A percentile compares a stretch with the other conserved stretches of the same genome.
phyloP scores from a whole-genome alignment of 176 grass and related monocot genomes.

The Melocanna baccifera region DNA sequence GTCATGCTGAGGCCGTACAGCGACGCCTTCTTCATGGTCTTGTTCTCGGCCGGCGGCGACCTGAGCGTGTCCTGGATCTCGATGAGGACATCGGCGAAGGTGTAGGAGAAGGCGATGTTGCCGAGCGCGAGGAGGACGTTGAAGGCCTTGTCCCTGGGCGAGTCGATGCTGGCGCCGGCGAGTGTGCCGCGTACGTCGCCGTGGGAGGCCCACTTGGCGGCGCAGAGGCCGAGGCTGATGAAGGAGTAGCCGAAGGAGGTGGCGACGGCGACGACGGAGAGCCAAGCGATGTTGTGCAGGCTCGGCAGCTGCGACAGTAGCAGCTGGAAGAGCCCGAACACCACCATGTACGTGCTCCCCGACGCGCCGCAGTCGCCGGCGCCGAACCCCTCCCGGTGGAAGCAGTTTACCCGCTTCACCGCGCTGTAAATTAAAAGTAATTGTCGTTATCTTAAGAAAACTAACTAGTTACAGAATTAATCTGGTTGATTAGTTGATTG shows the following conservation, averaged over 20 bases:
- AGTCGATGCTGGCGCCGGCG: slow-evolving; percentile 35
- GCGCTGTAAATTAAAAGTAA: slow-evolving; percentile 28
- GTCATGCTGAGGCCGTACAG: slow-evolving; percentile 59
- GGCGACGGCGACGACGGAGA: slow-evolving; percentile 78
- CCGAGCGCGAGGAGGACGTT: slow-evolving; percentile 86
- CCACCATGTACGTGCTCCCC: slow-evolving; percentile 83
- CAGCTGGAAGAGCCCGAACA: slow-evolving; percentile 81
- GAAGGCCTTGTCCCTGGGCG: slow-evolving; percentile 54
- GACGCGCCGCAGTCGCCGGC: slow-evolving; percentile 42
- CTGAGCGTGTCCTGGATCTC: slow-evolving; percentile 92
- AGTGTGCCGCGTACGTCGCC: slow-evolving; percentile 67
- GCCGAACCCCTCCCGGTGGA: slow-evolving; percentile 55
- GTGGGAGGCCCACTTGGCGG: slow-evolving; percentile 71
- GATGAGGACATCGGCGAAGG: slow-evolving; percentile 91
- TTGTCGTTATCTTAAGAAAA: background rate
- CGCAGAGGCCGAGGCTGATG: slow-evolving; percentile 89
- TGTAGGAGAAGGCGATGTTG: slow-evolving; percentile 95
- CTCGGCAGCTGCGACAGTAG: slow-evolving; percentile 79
- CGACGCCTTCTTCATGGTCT: slow-evolving; percentile 73
- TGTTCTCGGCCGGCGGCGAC: slow-evolving; percentile 79
- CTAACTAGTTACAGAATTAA: background rate
- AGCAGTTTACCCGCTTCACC: slow-evolving; percentile 84
- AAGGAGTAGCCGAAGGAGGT: slow-evolving; percentile 99
- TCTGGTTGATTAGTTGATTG: background rate
- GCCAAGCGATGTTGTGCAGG: slow-evolving; percentile 95